These are phyloP conservation scores for Quercus lobata DNA, from an alignment of 331 rosid species.

Conservation along the genomic window DNA sequence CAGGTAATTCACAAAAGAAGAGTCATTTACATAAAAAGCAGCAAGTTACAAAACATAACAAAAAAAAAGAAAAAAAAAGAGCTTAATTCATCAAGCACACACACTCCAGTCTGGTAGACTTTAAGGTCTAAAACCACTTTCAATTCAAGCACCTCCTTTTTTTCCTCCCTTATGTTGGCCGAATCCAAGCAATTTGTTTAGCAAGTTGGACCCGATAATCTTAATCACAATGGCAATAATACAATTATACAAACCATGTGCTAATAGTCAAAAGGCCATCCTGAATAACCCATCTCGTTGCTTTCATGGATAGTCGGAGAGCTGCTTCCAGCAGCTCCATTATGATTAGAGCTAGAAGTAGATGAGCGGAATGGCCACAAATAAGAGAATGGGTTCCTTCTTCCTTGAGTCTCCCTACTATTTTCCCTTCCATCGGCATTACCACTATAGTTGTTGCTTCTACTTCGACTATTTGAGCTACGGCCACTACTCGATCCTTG, in stretches of 20 bases:
- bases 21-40: not conserved
- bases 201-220: not conserved
- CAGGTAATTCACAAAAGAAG: not conserved
- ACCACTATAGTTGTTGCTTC: slow-evolving; percentile 23
- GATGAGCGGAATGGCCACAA: slow-evolving; percentile 73
- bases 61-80: not conserved
- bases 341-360: slow-evolving; percentile 33
- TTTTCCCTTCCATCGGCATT: slow-evolving; percentile 30
- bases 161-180: no score
- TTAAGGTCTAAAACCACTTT: not conserved
- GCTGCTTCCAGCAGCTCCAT: slow-evolving; percentile 44
- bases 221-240: slow-evolving; percentile 1
- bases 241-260: not conserved
- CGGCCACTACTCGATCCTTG: slow-evolving; percentile 32
- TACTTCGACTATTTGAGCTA: slow-evolving; percentile 28
- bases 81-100: not conserved
- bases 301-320: slow-evolving; percentile 33
- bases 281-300: slow-evolving; percentile 40
- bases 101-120: slow-evolving; percentile 12
- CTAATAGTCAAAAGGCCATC: slow-evolving; percentile 53
- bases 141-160: no score
- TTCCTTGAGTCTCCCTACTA: slow-evolving; percentile 42
- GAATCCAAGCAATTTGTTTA: slow-evolving; percentile 7
- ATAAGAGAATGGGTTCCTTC: slow-evolving; percentile 48
- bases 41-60: not conserved